Evolutionary conservation across 192 early-diverging fungal genomes (phyloP).

Genomic region (Coemansia sp.): DNA sequence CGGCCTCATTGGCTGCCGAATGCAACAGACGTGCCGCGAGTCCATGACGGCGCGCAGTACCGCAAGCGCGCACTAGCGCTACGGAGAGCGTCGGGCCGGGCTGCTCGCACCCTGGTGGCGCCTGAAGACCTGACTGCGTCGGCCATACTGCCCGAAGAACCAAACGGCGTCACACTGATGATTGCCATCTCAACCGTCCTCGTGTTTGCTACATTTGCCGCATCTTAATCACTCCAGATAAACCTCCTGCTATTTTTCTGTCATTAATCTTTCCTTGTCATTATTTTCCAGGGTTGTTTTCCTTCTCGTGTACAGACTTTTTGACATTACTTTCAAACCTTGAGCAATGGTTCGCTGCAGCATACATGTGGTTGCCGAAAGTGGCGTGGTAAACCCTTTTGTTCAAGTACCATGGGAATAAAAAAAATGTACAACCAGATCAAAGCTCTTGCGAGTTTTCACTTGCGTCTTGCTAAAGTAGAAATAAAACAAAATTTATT

Average conservation of each 20-base stretch:
- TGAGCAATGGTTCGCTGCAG: too few species aligned
- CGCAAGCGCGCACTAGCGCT: conserved; percentile 41
- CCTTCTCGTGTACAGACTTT: background rate
- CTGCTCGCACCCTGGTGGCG: conserved; percentile 18
- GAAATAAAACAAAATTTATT: too few species aligned
- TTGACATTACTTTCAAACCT: too few species aligned
- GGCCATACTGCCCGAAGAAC: conserved; percentile 24
- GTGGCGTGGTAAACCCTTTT: background rate
- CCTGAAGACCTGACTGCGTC: conserved; percentile 25
- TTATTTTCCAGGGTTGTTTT: background rate
- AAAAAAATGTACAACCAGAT: too few species aligned
- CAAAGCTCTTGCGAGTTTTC: too few species aligned
- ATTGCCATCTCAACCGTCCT: conserved; percentile 49
- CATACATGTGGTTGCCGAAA: background rate
- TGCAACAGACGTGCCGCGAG: background rate
- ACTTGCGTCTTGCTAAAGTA: too few species aligned
- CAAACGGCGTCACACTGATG: conserved; percentile 41
- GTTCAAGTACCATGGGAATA: background rate
- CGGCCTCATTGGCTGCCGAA: background rate
- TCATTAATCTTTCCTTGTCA: background rate
- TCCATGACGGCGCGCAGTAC: conserved; percentile 13
- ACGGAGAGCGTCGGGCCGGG: conserved; percentile 21
- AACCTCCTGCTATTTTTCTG: background rate
- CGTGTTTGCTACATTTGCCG: conserved; percentile 50
- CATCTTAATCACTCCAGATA: conserved; percentile 22